These are phyloP conservation scores for Pelargonium fulgidum DNA, from an alignment of 441 rosid genomes.

Conservation along the genomic window DNA sequence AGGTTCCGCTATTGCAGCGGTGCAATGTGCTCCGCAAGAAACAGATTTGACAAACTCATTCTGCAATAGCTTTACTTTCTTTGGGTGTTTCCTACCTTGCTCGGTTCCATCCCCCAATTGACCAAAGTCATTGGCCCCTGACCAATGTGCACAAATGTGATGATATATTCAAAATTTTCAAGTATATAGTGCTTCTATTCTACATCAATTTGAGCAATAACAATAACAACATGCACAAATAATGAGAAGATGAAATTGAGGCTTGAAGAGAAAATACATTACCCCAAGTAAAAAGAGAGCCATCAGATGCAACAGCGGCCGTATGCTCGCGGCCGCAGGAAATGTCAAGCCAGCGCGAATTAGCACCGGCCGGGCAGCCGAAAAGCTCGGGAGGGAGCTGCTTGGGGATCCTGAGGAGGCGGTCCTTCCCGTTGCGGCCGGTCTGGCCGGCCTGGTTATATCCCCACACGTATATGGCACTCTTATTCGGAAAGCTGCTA, in stretches of 20 bases:
- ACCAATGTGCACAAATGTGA: conserved; percentile 13
- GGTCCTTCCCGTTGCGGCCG: conserved; percentile 64
- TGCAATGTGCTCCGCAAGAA: conserved; percentile 88
- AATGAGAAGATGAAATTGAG: background rate
- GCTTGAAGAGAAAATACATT: conserved; percentile 20
- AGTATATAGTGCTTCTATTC: background rate
- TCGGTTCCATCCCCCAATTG: conserved; percentile 98
- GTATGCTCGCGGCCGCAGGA: conserved; percentile 94
- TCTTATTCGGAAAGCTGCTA: conserved; percentile 51
- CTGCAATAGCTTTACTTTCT: conserved; percentile 68
- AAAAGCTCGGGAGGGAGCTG: conserved; percentile 89
- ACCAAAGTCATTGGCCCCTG: conserved; percentile 89
- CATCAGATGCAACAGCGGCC: conserved; percentile 91
- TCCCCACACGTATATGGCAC: conserved; percentile 98
- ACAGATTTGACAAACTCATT: conserved; percentile 81
- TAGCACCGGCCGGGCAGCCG: conserved; percentile 75
- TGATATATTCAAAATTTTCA: background rate
- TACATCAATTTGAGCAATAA: background rate
- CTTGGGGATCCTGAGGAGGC: conserved; percentile 73
- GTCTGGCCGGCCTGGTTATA: conserved; percentile 91
- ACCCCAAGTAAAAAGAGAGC: conserved; percentile 98
- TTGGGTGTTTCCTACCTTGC: conserved; percentile 64
- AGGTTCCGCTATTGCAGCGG: conserved; percentile 83
- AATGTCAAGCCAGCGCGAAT: conserved; percentile 78
- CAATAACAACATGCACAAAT: conserved; percentile 8